Percentiles rank a stretch among this genome's conserved stretches.
Evolutionary conservation across 345 rosid species (phyloP).

Genomic region (Ailanthus altissimus): DNA sequence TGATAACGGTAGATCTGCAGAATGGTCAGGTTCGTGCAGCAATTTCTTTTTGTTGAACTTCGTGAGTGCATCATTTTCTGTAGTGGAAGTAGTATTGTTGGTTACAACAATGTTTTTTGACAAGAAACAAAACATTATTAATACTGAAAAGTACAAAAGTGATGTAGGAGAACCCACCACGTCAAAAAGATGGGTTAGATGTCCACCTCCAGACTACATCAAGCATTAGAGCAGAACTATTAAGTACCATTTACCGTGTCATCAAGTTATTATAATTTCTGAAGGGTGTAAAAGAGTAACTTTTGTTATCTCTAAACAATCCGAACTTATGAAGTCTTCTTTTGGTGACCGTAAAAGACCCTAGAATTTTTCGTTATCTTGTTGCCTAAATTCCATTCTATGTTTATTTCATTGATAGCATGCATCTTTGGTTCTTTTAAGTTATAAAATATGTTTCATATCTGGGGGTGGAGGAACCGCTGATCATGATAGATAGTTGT

Average conservation of each 20-base stretch:
- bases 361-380: not conserved
- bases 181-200: too few species aligned
- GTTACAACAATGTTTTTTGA: too few species aligned
- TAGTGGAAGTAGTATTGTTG: not conserved
- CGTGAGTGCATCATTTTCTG: not conserved
- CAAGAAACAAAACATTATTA: too few species aligned
- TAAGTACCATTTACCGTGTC: not conserved
- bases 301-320: not conserved
- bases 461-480: not conserved
- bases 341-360: not conserved
- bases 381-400: constrained; percentile 3
- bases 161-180: too few species aligned
- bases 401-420: not conserved
- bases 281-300: not conserved
- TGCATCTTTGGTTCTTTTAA: not conserved
- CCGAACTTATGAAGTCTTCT: not conserved
- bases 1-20: constrained; percentile 85
- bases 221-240: too few species aligned
- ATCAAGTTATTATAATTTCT: not conserved
- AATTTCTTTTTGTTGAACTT: constrained; percentile 5
- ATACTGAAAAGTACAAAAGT: too few species aligned
- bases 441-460: not conserved
- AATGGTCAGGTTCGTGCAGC: constrained; percentile 81
- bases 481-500: not conserved
- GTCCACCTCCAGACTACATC: too few species aligned